Conservation (phyloP, 148 eudicot genomes). For the Persicaria maculosa region DNA sequence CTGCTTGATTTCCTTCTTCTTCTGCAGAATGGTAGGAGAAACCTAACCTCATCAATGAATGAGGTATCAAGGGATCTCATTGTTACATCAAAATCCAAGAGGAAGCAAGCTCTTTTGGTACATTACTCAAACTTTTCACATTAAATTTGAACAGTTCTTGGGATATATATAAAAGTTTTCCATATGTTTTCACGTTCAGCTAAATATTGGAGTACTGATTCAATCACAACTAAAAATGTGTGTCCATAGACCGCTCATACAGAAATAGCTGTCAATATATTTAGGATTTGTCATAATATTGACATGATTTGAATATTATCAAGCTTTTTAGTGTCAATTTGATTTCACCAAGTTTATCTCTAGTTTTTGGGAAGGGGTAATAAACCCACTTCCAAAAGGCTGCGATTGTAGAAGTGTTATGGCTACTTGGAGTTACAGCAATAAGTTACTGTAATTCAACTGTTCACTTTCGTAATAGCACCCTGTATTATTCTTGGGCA, state of each 20-base stretch:
- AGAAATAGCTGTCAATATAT: not conserved
- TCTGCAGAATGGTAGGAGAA: conserved; percentile 87
- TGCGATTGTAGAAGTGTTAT: not conserved
- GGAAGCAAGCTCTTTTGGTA: conserved; percentile 92
- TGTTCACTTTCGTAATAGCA: not conserved
- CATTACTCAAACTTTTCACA: conserved; percentile 9
- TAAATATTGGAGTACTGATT: not conserved
- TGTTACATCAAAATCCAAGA: conserved; percentile 78
- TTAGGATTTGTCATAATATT: not conserved
- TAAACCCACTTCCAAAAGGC: not conserved
- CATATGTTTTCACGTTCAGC: not conserved
- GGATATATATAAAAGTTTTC: not conserved
- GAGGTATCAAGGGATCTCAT: conserved; percentile 98
- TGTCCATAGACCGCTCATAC: not conserved
- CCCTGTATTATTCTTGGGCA: not conserved
- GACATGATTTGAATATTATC: not conserved
- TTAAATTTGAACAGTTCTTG: not conserved
- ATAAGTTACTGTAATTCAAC: not conserved
- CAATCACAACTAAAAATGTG: not conserved
- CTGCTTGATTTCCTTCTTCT: not conserved
- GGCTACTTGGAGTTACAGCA: not conserved
- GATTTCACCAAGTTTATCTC: not conserved
- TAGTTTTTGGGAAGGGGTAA: not conserved
- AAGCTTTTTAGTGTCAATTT: not conserved
- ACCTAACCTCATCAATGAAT: conserved; percentile 77